Evolutionary conservation across 768 basidiomycete species (phyloP).

Genomic region (Boletus huronensis): DNA sequence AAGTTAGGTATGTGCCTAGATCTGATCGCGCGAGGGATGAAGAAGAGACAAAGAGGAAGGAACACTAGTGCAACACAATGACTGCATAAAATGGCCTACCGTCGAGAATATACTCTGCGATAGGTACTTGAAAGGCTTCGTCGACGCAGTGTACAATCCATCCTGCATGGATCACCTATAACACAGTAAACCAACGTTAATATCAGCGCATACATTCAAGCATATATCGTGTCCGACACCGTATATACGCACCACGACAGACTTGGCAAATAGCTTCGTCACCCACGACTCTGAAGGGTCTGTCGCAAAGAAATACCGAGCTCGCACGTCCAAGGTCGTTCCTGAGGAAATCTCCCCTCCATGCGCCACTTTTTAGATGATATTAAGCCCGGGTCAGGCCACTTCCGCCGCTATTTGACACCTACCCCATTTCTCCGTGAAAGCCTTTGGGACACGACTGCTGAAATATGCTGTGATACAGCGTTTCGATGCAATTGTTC

Average conservation of each 20-base stretch:
- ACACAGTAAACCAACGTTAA: background rate
- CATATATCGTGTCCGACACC: background rate
- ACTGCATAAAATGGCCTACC: conserved; percentile 20
- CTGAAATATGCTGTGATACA: conserved; percentile 28
- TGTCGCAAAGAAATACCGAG: conserved; percentile 31
- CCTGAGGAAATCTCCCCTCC: conserved; percentile 22
- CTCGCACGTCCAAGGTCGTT: conserved; percentile 7
- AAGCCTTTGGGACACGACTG: conserved; percentile 18
- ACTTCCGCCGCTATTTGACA: background rate
- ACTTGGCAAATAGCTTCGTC: conserved; percentile 24
- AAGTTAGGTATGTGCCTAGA: background rate
- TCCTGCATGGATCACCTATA: conserved; percentile 29
- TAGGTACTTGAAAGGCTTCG: conserved; percentile 22
- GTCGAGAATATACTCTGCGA: conserved; percentile 30
- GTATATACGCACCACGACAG: conserved; percentile 26
- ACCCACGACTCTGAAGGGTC: conserved; percentile 29
- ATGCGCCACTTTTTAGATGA: conserved; percentile 15
- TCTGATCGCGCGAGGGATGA: background rate
- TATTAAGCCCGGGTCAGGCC: background rate
- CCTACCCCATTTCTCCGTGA: conserved; percentile 27
- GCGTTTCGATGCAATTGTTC: background rate
- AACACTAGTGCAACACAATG: background rate
- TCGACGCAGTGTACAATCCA: conserved; percentile 32
- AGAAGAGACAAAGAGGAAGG: background rate
- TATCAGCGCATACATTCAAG: conserved; percentile 10